Evolutionary conservation across 2,329 filamentous ascomycete genomes (phyloP).

Genomic region (Epicoccum nigrum): DNA sequence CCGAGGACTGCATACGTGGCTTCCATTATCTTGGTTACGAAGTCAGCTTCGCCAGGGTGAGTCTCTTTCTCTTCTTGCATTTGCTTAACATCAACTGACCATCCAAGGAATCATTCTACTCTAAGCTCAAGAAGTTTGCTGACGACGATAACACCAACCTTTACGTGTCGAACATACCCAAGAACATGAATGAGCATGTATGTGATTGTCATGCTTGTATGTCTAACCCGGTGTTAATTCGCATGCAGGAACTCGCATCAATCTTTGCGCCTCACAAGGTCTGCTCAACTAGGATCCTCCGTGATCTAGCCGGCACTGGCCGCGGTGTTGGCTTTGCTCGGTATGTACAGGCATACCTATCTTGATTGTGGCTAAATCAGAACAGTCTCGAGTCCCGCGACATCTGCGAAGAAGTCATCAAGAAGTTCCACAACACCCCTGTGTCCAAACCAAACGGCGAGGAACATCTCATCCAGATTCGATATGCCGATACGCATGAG

Average conservation of each 20-base stretch:
- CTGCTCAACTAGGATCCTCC: conserved; percentile 92
- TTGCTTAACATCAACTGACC: conserved; percentile 17
- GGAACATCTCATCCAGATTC: conserved; percentile 86
- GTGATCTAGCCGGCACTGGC: conserved; percentile 88
- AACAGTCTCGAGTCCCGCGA: conserved; percentile 85
- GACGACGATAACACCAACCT: conserved; percentile 91
- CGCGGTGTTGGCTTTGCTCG: conserved; percentile 97
- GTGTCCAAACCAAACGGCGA: conserved; percentile 65
- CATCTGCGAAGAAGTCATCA: conserved; percentile 87
- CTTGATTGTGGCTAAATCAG: conserved; percentile 1
- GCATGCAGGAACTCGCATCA: conserved; percentile 70
- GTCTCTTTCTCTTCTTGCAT: conserved; percentile 27
- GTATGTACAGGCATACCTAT: conserved; percentile 59
- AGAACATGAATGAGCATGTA: conserved; percentile 88
- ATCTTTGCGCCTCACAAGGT: conserved; percentile 84
- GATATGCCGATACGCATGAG: conserved; percentile 94
- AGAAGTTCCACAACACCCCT: conserved; percentile 76
- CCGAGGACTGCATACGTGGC: conserved; percentile 93
- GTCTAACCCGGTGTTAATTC: conserved; percentile 22
- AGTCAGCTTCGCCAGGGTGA: conserved; percentile 91
- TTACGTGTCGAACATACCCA: conserved; percentile 96
- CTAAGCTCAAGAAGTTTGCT: conserved; percentile 93
- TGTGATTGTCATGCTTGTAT: conserved; percentile 35
- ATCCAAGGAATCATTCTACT: conserved; percentile 86
- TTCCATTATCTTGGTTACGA: conserved; percentile 96